Conservation (phyloP, 176 grass and related monocot species). For the Carex pumila region DNA sequence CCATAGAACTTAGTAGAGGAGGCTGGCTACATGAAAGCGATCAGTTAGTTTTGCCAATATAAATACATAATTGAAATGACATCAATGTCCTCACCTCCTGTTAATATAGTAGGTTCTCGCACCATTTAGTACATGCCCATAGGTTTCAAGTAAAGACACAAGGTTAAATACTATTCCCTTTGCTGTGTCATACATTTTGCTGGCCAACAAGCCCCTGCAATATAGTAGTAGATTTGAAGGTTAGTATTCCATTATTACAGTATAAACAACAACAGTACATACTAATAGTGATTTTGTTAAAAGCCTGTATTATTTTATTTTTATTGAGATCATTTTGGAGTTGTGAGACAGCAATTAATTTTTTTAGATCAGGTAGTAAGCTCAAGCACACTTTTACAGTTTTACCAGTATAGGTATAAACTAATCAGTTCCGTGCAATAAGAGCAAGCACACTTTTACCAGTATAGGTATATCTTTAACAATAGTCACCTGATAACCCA, state of each 20-base stretch:
- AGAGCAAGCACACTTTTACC: no score
- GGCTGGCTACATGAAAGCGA: constrained; percentile 55
- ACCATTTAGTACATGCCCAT: constrained; percentile 75
- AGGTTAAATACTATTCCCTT: constrained; percentile 64
- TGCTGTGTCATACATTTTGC: constrained; percentile 91
- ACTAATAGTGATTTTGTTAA: not conserved
- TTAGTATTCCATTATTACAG: not conserved
- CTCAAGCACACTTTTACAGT: no score
- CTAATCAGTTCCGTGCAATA: not conserved
- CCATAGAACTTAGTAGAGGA: constrained; percentile 86
- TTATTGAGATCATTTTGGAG: not conserved
- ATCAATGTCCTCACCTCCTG: constrained; percentile 48
- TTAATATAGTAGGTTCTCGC: constrained; percentile 90
- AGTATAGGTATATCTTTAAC: not conserved
- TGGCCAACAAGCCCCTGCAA: constrained; percentile 79
- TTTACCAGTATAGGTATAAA: not conserved
- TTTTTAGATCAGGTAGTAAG: not conserved
- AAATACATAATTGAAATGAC: not conserved
- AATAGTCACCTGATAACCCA: constrained; percentile 65
- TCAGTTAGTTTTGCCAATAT: not conserved
- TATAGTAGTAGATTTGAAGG: not conserved
- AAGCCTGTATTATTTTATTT: not conserved
- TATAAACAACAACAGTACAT: not conserved
- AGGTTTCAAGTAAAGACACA: constrained; percentile 58
- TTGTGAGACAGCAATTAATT: not conserved